These are phyloP conservation scores for Naganishia liquefaciens DNA, from an alignment of 1,284 basidiomycete genomes.

Conservation along the genomic window DNA sequence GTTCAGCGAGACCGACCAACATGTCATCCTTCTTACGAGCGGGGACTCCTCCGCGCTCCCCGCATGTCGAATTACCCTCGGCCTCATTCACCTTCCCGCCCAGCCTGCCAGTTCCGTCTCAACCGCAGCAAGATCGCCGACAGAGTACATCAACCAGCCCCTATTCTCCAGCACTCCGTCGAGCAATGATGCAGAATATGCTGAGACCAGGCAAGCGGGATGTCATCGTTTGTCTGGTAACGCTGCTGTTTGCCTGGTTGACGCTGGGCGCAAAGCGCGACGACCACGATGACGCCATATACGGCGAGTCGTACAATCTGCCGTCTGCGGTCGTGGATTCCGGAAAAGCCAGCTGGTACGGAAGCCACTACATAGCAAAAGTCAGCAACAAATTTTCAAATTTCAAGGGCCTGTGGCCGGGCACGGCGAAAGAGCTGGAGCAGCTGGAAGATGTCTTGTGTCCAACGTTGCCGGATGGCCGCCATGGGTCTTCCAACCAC, in stretches of 20 bases:
- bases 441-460: constrained; percentile 22
- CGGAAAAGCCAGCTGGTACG: constrained; percentile 23
- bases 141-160: constrained; percentile 13
- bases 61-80: neutral
- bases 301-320: neutral
- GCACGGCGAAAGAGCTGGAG: constrained; percentile 22
- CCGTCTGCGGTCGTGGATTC: neutral
- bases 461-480: constrained; percentile 18
- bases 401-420: constrained; percentile 22
- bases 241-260: constrained; percentile 47
- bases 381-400: constrained; percentile 23
- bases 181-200: neutral
- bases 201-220: constrained; percentile 49
- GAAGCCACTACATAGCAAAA: constrained; percentile 19
- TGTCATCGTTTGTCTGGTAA: constrained; percentile 46
- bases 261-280: constrained; percentile 34
- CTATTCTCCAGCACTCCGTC: constrained; percentile 25
- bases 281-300: neutral
- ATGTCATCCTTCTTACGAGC: constrained; percentile 21
- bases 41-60: constrained; percentile 28
- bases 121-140: neutral
- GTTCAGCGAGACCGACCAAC: neutral
- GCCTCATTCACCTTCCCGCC: constrained; percentile 12
- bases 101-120: neutral
- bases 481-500: constrained; percentile 23